Base-by-base conservation (phyloP, 768 basidiomycete species). In the Mycena polygramma region DNA sequence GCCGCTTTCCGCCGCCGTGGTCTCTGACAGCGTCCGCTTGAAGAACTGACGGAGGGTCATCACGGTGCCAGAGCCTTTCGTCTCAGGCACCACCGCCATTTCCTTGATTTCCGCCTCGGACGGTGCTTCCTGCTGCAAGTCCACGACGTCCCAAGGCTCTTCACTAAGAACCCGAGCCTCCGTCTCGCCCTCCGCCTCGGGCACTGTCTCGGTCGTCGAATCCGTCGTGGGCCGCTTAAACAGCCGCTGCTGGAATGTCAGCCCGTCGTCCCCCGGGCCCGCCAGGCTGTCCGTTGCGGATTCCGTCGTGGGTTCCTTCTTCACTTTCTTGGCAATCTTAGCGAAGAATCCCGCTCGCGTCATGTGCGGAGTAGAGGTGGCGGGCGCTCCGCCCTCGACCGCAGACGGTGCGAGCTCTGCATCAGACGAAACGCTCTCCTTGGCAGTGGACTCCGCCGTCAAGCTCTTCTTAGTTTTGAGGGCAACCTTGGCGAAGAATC, bases 171-270 rank as follows among this genome's bases (percentile, higher is more conserved):
- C 9, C 48, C 26, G 7, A 22, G 37, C 10, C 22, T 24, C 59
- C 35, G 6, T 15, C 59, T 30, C 6, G 3, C 2, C 30, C 3
- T 61, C 59, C 6, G 15, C n/a, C 20, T 61, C 46, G 10, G 43
- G 57, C 7, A 41, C 30, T 8, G n/a, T 37, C 53, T 19, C 53
- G 8, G 30, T 36, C 17, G 24, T 39, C 9, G 60, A 51, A 19
- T 62, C 48, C 5, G 36, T 24, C 2, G 48, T 52, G 7, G 60
- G 35, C 11, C 60, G 60, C 36, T 62, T 62, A 35, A 62, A 51
- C 48, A 62, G n/a, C 14, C 60, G 48, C 60, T 62, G 48, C 37
- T 62, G 60, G 37, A 62, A 62, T 7, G 36, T 62, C 20, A 62
- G n/a, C 0, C 49, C 60, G 39, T 48, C 36, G 6, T 51, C 60